Evolutionary conservation across 2,329 filamentous ascomycete species (phyloP).

Genomic region (Fusarium odoratissimum): DNA sequence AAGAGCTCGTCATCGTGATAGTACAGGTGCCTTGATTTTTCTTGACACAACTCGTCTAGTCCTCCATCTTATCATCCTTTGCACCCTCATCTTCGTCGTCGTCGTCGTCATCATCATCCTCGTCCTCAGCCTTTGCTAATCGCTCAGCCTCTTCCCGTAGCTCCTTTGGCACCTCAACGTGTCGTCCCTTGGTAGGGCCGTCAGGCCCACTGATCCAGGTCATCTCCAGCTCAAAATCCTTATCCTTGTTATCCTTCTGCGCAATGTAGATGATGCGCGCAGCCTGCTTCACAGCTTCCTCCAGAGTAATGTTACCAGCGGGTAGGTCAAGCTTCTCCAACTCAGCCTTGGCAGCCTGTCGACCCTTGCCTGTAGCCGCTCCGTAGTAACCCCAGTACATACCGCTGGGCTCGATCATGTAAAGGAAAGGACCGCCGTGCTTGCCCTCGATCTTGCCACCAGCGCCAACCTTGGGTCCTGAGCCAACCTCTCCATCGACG

Average conservation of each 20-base stretch:
- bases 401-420: slow-evolving; percentile 99
- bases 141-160: slow-evolving; percentile 91
- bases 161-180: slow-evolving; percentile 93
- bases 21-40: slow-evolving; percentile 48
- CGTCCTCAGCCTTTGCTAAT: slow-evolving; percentile 89
- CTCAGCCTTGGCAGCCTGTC: slow-evolving; percentile 97
- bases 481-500: slow-evolving; percentile 91
- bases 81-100: slow-evolving; percentile 70
- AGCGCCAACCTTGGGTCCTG: slow-evolving; percentile 79
- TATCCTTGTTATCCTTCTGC: slow-evolving; percentile 99
- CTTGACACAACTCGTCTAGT: slow-evolving; percentile 61
- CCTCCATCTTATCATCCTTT: slow-evolving; percentile 86
- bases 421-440: slow-evolving; percentile 90
- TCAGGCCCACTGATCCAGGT: slow-evolving; percentile 91
- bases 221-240: slow-evolving; percentile 99
- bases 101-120: slow-evolving; percentile 80
- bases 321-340: slow-evolving; percentile 95
- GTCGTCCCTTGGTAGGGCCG: slow-evolving; percentile 91
- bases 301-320: slow-evolving; percentile 79
- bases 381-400: slow-evolving; percentile 99
- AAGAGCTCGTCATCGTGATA: slow-evolving; percentile 52
- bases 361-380: slow-evolving; percentile 94
- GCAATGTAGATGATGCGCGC: slow-evolving; percentile 97
- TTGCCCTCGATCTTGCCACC: slow-evolving; percentile 83
- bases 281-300: slow-evolving; percentile 94